These are phyloP conservation scores for Nemania sp. DNA, from an alignment of 2,329 filamentous ascomycete genomes.

Conservation along the genomic window DNA sequence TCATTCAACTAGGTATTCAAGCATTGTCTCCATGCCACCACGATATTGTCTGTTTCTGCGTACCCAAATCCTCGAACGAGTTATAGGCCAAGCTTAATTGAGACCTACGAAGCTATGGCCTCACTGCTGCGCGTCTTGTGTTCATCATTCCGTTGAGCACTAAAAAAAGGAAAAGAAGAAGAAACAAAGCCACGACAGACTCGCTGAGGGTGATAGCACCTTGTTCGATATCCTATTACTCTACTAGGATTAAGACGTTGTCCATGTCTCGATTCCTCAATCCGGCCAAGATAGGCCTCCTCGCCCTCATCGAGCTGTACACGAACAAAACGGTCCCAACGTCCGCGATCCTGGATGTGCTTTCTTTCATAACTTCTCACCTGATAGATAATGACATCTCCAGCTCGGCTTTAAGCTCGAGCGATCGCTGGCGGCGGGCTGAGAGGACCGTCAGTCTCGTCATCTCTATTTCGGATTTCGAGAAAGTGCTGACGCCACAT, in stretches of 20 bases:
- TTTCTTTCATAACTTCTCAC: constrained; percentile 78
- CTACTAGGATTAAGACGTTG: neutral
- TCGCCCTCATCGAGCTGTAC: constrained; percentile 83
- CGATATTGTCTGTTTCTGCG: neutral
- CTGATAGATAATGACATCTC: constrained; percentile 57
- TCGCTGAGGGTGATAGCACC: neutral
- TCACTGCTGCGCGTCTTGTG: neutral
- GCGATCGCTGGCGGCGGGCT: constrained; percentile 53
- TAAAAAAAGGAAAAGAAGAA: too few species aligned
- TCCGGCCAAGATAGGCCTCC: constrained; percentile 83
- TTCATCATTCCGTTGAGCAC: neutral
- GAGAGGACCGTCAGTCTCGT: constrained; percentile 57
- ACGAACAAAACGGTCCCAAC: constrained; percentile 70
- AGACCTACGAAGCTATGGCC: constrained; percentile 18
- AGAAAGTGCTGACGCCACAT: constrained; percentile 58
- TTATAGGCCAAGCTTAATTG: neutral
- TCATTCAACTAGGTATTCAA: neutral
- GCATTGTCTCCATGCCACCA: neutral
- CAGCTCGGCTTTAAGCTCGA: constrained; percentile 38
- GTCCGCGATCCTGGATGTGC: constrained; percentile 71
- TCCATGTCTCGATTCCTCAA: constrained; percentile 81
- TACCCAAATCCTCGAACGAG: neutral
- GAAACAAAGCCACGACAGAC: neutral
- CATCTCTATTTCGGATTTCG: constrained; percentile 61
- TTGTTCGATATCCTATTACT: neutral